phyloP scores from a whole-genome alignment of 768 basidiomycete genomes.

The Lactifluus echinatus region DNA sequence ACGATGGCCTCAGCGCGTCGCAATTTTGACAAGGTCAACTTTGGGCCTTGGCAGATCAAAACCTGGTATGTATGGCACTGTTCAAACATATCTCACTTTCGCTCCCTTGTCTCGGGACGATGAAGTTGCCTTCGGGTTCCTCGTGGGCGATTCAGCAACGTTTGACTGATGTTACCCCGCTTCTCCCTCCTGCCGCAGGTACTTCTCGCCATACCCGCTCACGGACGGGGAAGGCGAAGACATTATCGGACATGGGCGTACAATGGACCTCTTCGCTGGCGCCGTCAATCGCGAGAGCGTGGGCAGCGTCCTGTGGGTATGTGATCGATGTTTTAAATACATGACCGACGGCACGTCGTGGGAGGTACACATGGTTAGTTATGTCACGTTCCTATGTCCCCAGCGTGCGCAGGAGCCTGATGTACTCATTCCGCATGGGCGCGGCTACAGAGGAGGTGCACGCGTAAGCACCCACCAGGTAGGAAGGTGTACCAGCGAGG shows the following conservation, averaged over 20 bases:
- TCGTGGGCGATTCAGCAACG: neutral
- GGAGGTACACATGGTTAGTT: slow-evolving; percentile 66
- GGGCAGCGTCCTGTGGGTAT: slow-evolving; percentile 64
- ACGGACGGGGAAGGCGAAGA: slow-evolving; percentile 60
- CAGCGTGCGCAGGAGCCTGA: neutral
- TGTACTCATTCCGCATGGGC: neutral
- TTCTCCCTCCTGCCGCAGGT: slow-evolving; percentile 41
- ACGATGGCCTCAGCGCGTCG: slow-evolving; percentile 38
- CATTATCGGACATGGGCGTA: slow-evolving; percentile 45
- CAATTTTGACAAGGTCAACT: slow-evolving; percentile 82
- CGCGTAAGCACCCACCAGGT: slow-evolving; percentile 69
- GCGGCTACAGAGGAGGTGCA: slow-evolving; percentile 52
- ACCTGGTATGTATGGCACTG: slow-evolving; percentile 57
- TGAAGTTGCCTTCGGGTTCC: neutral
- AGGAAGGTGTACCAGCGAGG: slow-evolving; percentile 85
- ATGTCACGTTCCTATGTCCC: slow-evolving; percentile 21
- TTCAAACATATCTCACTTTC: neutral
- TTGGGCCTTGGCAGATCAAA: slow-evolving; percentile 79
- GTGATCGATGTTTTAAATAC: slow-evolving; percentile 95
- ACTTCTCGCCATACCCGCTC: slow-evolving; percentile 88
- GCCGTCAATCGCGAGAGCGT: slow-evolving; percentile 43
- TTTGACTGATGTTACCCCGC: neutral
- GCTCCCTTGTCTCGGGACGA: neutral
- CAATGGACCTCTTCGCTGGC: slow-evolving; percentile 63
- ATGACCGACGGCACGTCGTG: slow-evolving; percentile 67